These are phyloP conservation scores for Lactifluus pinguis DNA, from an alignment of 768 basidiomycete genomes.

Conservation along the genomic window DNA sequence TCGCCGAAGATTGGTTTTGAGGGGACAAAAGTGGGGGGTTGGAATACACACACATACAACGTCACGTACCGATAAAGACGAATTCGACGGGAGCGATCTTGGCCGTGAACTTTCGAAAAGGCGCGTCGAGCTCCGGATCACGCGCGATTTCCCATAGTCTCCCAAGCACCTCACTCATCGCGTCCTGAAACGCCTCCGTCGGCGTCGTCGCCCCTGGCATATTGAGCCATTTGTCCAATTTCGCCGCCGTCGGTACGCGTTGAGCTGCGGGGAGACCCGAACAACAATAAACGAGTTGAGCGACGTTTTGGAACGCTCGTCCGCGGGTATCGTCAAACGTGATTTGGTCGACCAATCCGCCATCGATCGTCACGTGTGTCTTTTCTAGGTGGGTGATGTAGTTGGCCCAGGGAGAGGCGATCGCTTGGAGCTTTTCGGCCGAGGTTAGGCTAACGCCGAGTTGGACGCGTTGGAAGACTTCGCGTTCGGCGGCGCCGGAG, in stretches of 20 bases:
- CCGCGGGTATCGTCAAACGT: conserved; percentile 60
- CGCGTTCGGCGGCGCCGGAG: conserved; percentile 51
- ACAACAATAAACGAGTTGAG: conserved; percentile 61
- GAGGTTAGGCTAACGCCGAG: conserved; percentile 64
- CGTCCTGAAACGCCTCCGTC: conserved; percentile 37
- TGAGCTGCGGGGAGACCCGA: conserved; percentile 35
- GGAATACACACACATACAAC: no score
- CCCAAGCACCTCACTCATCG: conserved; percentile 44
- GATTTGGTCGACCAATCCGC: conserved; percentile 48
- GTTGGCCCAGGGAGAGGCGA: conserved; percentile 58
- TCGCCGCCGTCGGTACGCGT: conserved; percentile 37
- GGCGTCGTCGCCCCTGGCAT: conserved; percentile 29
- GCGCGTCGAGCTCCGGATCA: conserved; percentile 27
- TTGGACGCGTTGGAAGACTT: conserved; percentile 78
- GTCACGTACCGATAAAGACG: conserved; percentile 63
- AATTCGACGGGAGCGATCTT: conserved; percentile 68
- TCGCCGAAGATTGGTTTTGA: no score
- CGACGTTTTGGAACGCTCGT: conserved; percentile 66
- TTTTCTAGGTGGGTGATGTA: conserved; percentile 56
- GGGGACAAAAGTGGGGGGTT: no score
- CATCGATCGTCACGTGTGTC: conserved; percentile 47
- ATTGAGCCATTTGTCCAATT: conserved; percentile 42
- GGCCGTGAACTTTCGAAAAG: conserved; percentile 31
- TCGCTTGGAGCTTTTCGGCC: conserved; percentile 75
- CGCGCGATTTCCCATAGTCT: conserved; percentile 47